These are phyloP conservation scores for Acmispon strigosus DNA, from an alignment of 306 rosid species.

Conservation along the genomic window DNA sequence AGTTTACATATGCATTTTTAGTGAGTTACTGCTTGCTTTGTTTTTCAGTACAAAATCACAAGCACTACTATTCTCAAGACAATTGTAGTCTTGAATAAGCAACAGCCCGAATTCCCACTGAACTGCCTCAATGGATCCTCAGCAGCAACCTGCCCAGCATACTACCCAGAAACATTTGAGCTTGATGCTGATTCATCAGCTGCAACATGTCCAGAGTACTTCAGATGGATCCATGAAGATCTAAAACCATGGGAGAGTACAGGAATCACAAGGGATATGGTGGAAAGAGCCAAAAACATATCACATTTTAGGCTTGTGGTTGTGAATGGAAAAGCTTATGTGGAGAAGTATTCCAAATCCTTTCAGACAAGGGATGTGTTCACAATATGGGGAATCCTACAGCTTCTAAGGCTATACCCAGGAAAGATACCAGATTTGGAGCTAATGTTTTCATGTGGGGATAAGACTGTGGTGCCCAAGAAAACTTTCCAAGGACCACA, in stretches of 20 bases:
- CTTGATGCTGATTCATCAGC: neutral
- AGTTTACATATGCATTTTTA: too few species aligned
- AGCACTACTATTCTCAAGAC: conserved; percentile 2
- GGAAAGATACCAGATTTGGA: conserved; percentile 45
- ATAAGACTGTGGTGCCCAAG: conserved; percentile 20
- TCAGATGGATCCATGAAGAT: conserved; percentile 52
- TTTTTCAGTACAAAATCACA: conserved; percentile 20
- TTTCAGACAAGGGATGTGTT: conserved; percentile 45
- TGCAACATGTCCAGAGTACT: conserved; percentile 33
- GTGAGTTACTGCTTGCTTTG: neutral
- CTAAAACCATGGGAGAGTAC: conserved; percentile 35
- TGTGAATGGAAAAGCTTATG: conserved; percentile 35
- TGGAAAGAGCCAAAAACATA: conserved; percentile 17
- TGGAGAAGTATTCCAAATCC: conserved; percentile 7
- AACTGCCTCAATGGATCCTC: neutral
- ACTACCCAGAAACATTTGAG: conserved; percentile 2
- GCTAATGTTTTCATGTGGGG: conserved; percentile 41
- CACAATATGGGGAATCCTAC: conserved; percentile 50
- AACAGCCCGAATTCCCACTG: neutral
- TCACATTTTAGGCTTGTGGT: conserved; percentile 37
- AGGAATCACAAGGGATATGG: conserved; percentile 42
- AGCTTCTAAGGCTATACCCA: conserved; percentile 43
- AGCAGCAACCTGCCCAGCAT: neutral
- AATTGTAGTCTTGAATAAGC: neutral
- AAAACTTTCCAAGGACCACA: neutral